Evolutionary conservation across 371 early-diverging fungal genomes (phyloP), one percentile per base, ranked within the genome.

Genomic region (Circinella umbellata): DNA sequence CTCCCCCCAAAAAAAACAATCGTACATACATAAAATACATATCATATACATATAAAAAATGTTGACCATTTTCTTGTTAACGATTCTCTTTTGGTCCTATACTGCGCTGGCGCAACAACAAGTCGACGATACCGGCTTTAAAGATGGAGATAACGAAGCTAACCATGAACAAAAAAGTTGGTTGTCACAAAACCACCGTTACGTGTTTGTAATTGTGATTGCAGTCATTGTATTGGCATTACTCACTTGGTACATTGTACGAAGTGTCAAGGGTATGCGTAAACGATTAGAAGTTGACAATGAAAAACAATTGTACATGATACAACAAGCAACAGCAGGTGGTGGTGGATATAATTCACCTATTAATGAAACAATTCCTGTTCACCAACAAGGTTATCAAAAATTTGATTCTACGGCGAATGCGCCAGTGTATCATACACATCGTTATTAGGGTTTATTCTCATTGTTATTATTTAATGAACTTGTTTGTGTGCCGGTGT

Each of bases 201-300:
- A 60, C 61, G 62, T 73, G 18, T 73, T 73, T 60, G 54, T 73
- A 18, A 73, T 73, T 53, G 67, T 73, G 20, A 48, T 73, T 42
- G 73, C 69, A 20, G 38, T 73, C 34, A 20, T 73, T 20, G 36
- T 73, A n/a, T 47, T 73, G 6, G 69, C 65, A 17, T 59, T 73
- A 54, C 38, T 73, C 39, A 66, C 69, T 46, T 73, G 66, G 66
- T 73, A 73, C 60, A 73, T 73, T 66, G 67, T 73, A 18, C 59
- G 61, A 63, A 69, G 69, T 53, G 64, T 69, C 59, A 69, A 66
- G 60, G 69, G 67, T 51, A 73, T 73, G 73, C 73, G 69, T 10
- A 69, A 69, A 49, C 69, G 73, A 46, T 66, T 69, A 39, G 67
- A 39, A 39, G 46, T 35, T 34, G 73, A 73, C 36, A 69, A 73